Percentiles rank a stretch among this genome's conserved stretches.
Evolutionary conservation across 345 rosid genomes (phyloP).

Genomic region (Pseudoturritis turrita): DNA sequence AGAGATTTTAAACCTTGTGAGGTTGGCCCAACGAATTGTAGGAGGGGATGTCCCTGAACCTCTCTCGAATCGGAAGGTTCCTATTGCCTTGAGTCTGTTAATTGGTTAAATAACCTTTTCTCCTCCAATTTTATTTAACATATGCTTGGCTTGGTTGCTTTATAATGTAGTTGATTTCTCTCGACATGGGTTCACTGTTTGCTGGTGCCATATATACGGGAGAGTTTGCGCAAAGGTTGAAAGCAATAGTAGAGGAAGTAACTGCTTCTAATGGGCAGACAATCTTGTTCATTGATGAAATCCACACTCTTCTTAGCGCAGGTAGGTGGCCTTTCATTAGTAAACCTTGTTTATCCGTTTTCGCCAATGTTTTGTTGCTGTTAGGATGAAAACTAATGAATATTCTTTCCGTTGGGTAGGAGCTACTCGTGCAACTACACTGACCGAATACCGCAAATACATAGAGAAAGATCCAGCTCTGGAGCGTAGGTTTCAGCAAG

Average conservation of each 20-base stretch:
- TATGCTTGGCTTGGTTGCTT: neutral
- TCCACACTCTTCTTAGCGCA: conserved; percentile 90
- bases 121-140: too few relatives aligned
- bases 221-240: conserved; percentile 83
- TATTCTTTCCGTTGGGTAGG: conserved; percentile 38
- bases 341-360: neutral
- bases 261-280: conserved; percentile 85
- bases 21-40: conserved; percentile 79
- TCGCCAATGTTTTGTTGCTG: neutral
- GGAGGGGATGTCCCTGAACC: conserved; percentile 93
- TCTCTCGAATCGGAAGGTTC: conserved; percentile 46
- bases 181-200: conserved; percentile 86
- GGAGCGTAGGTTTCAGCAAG: conserved; percentile 94
- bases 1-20: conserved; percentile 25
- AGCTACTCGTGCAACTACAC: conserved; percentile 71
- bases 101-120: neutral
- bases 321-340: conserved; percentile 54
- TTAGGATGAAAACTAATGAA: neutral
- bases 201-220: conserved; percentile 88
- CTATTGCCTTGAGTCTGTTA: neutral
- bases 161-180: conserved; percentile 61
- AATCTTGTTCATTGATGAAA: conserved; percentile 85
- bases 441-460: conserved; percentile 85
- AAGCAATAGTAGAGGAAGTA: conserved; percentile 92
- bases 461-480: conserved; percentile 91